phyloP scores from a whole-genome alignment of 495 filamentous ascomycete species.

The Melanomma pulvis-pyrius region DNA sequence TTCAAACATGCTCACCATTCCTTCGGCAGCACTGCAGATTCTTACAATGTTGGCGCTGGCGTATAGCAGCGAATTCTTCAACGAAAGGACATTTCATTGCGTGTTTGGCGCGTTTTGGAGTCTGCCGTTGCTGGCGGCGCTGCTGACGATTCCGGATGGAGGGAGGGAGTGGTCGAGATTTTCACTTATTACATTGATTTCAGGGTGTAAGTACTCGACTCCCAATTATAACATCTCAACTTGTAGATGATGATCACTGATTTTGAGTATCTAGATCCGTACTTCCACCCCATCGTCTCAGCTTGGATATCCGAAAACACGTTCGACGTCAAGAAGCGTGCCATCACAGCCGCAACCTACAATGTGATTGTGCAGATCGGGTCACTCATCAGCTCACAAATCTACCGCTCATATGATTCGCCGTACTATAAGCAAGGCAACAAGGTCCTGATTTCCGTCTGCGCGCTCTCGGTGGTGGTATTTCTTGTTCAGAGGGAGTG shows the following conservation, averaged over 20 bases:
- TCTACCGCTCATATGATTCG: conserved; percentile 45
- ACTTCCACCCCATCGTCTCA: conserved; percentile 51
- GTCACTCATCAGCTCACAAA: conserved; percentile 44
- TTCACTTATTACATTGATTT: conserved; percentile 48
- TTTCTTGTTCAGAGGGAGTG: conserved; percentile 44
- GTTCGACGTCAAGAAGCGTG: conserved; percentile 48
- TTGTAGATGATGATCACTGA: too few relatives aligned
- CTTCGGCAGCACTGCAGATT: conserved; percentile 49
- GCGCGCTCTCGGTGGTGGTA: conserved; percentile 41
- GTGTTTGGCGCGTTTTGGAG: conserved; percentile 53
- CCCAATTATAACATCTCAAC: too few relatives aligned
- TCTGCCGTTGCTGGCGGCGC: conserved; percentile 50
- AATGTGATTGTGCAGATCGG: conserved; percentile 52
- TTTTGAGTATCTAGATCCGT: conserved; percentile 42
- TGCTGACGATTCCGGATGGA: conserved; percentile 45
- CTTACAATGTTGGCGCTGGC: conserved; percentile 51
- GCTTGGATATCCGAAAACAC: conserved; percentile 52
- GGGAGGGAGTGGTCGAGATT: conserved; percentile 50
- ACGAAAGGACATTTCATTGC: conserved; percentile 52
- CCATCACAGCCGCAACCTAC: conserved; percentile 52
- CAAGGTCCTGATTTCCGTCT: conserved; percentile 46
- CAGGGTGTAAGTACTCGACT: conserved; percentile 32
- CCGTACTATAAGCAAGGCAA: conserved; percentile 51
- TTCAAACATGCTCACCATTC: conserved; percentile 53
- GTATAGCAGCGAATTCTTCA: conserved; percentile 50